These are phyloP conservation scores for Hypoxylon crocopeplum DNA, from an alignment of 495 filamentous ascomycete genomes.

Conservation along the genomic window DNA sequence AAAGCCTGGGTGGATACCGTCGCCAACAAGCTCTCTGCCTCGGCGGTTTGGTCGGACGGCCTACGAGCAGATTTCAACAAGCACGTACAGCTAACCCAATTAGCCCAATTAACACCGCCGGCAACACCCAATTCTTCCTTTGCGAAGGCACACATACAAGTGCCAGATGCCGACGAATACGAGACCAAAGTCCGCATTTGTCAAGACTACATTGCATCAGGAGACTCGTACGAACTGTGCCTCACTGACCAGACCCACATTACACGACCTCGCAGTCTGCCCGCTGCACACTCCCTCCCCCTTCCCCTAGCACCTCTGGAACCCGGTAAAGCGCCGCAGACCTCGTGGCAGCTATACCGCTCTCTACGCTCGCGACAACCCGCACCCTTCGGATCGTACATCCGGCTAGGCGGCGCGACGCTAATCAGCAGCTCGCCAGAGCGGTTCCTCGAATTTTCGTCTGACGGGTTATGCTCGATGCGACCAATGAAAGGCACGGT, in stretches of 20 bases:
- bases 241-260: constrained; percentile 78
- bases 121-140: constrained; percentile 28
- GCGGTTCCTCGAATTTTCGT: constrained; percentile 80
- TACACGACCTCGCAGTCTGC: constrained; percentile 45
- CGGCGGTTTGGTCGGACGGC: constrained; percentile 37
- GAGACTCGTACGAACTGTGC: constrained; percentile 94
- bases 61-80: constrained; percentile 32
- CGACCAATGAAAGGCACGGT: constrained; percentile 97
- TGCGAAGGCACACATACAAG: constrained; percentile 28
- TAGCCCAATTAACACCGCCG: constrained; percentile 41
- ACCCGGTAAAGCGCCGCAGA: constrained; percentile 24
- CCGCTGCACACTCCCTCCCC: not conserved
- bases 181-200: constrained; percentile 69
- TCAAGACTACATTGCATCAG: constrained; percentile 73
- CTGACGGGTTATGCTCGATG: constrained; percentile 64
- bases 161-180: constrained; percentile 65
- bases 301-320: constrained; percentile 19
- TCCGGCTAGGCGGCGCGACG: constrained; percentile 71
- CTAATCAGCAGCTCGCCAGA: constrained; percentile 89
- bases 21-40: constrained; percentile 39
- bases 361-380: constrained; percentile 75
- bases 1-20: constrained; percentile 45
- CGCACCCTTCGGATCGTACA: constrained; percentile 84
- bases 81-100: constrained; percentile 21
- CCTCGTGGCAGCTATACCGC: constrained; percentile 75